Evolutionary conservation across 2,329 filamentous ascomycete genomes (phyloP).

Genomic region (Diaporthe citrichinensis): DNA sequence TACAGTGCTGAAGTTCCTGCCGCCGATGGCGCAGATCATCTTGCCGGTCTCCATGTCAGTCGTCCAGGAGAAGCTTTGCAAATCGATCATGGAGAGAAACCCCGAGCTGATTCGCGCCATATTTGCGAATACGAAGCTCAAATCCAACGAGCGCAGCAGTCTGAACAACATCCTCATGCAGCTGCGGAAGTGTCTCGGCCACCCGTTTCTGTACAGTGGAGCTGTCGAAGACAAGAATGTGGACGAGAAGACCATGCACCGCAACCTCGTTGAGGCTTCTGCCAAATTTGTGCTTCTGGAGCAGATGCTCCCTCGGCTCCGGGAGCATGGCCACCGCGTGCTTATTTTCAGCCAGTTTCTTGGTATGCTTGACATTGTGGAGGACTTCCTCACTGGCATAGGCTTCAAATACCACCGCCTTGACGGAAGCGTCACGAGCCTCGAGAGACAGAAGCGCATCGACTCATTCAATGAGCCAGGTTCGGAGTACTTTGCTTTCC

Average conservation of each 20-base stretch:
- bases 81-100: conserved; percentile 92
- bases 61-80: conserved; percentile 94
- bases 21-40: conserved; percentile 95
- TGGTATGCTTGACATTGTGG: conserved; percentile 87
- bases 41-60: conserved; percentile 95
- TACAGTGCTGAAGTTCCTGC: conserved; percentile 90
- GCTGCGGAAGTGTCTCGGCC: conserved; percentile 92
- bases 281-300: conserved; percentile 89
- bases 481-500: conserved; percentile 88
- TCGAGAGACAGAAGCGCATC: conserved; percentile 95
- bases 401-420: conserved; percentile 82
- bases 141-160: conserved; percentile 80
- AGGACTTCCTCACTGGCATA: conserved; percentile 89
- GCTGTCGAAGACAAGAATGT: conserved; percentile 88
- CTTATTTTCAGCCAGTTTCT: conserved; percentile 97
- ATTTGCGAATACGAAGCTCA: conserved; percentile 78
- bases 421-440: conserved; percentile 84
- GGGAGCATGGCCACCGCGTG: conserved; percentile 88
- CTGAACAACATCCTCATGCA: conserved; percentile 97
- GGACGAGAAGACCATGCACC: conserved; percentile 73
- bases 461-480: conserved; percentile 91
- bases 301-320: conserved; percentile 88
- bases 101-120: conserved; percentile 90
- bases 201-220: conserved; percentile 94
- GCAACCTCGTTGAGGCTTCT: conserved; percentile 91